phyloP scores from a whole-genome alignment of 768 basidiomycete species.

The Tephrocybe rancida region DNA sequence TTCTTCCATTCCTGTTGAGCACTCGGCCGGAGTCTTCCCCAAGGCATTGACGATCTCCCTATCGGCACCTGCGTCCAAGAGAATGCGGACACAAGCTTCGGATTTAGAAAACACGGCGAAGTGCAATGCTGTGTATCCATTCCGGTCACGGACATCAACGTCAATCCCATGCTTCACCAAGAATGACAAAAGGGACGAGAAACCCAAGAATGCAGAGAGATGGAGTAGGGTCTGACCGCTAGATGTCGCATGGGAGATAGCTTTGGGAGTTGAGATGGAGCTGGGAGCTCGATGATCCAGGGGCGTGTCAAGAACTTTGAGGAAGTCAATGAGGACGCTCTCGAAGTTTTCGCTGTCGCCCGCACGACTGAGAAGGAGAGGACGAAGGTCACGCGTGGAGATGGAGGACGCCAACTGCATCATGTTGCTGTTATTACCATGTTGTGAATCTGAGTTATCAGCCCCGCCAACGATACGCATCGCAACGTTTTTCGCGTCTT shows the following conservation, averaged over 20 bases:
- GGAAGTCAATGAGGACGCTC: conserved; percentile 74
- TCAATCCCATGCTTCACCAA: conserved; percentile 75
- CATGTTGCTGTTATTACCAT: conserved; percentile 36
- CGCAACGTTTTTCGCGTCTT: conserved; percentile 91
- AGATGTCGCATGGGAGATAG: conserved; percentile 71
- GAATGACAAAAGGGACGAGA: conserved; percentile 68
- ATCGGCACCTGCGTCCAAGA: conserved; percentile 84
- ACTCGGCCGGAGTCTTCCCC: conserved; percentile 72
- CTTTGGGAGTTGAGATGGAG: conserved; percentile 45
- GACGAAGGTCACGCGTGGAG: conserved; percentile 52
- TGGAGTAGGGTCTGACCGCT: conserved; percentile 90
- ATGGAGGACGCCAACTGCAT: conserved; percentile 57
- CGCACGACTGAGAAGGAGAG: conserved; percentile 56
- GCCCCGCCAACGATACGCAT: conserved; percentile 87
- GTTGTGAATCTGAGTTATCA: conserved; percentile 47
- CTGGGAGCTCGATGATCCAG: conserved; percentile 45
- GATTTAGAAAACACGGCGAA: conserved; percentile 76
- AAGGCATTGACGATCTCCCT: conserved; percentile 70
- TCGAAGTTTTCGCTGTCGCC: conserved; percentile 70
- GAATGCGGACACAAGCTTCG: conserved; percentile 59
- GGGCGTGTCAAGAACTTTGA: conserved; percentile 74
- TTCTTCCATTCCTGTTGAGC: conserved; percentile 43
- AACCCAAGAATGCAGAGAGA: conserved; percentile 79
- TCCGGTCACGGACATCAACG: conserved; percentile 82
- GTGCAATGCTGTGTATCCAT: conserved; percentile 90